Percentiles rank a stretch among this genome's conserved stretches.
phyloP scores from a whole-genome alignment of 345 rosid species.

The Noccaea bulbosa region DNA sequence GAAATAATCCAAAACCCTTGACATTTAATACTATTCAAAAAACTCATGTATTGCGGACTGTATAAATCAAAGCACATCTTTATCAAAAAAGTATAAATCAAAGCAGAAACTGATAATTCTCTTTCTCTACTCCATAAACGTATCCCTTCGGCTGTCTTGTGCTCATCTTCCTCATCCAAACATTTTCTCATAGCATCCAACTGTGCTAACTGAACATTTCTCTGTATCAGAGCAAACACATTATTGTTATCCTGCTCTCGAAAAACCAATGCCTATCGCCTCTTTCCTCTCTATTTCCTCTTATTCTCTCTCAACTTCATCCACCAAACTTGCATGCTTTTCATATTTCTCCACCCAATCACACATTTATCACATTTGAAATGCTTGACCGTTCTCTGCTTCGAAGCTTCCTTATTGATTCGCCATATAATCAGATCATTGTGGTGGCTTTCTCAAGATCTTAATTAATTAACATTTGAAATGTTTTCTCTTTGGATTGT shows the following conservation, averaged over 20 bases:
- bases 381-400: background rate
- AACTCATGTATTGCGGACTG: constrained; percentile 17
- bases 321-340: constrained; percentile 41
- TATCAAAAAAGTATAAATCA: constrained; percentile 28
- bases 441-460: constrained; percentile 17
- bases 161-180: constrained; percentile 55
- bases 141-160: constrained; percentile 60
- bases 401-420: constrained; percentile 12
- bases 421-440: constrained; percentile 34
- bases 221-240: constrained; percentile 60
- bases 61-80: constrained; percentile 43
- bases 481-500: constrained; percentile 45
- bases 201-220: constrained; percentile 71
- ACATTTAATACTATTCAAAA: background rate
- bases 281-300: background rate
- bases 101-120: constrained; percentile 66
- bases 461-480: constrained; percentile 17
- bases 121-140: constrained; percentile 74
- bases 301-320: constrained; percentile 33
- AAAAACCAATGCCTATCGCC: background rate
- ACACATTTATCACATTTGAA: background rate
- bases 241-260: constrained; percentile 52
- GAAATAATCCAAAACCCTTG: background rate
- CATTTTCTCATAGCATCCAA: constrained; percentile 64
- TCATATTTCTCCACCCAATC: background rate